A percentile compares a stretch with the other conserved stretches of the same genome.
These are phyloP conservation scores for Ploettnerulaceae sp. DNA, from an alignment of 2,329 filamentous ascomycete species.

Conservation along the genomic window DNA sequence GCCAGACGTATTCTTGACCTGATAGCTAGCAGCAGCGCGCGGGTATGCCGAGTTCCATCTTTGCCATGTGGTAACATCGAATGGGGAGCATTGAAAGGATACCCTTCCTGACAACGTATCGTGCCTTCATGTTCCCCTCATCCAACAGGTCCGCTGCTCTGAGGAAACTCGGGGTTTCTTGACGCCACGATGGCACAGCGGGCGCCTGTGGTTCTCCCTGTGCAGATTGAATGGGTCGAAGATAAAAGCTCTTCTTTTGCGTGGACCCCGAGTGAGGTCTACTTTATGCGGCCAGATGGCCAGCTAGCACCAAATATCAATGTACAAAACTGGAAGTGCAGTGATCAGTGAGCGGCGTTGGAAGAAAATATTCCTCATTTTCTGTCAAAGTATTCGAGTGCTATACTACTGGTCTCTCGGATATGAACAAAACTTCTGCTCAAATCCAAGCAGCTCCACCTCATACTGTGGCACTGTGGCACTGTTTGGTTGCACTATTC, in stretches of 20 bases:
- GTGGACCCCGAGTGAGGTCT: background rate
- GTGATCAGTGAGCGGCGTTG: background rate
- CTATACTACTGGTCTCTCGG: background rate
- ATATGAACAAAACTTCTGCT: background rate
- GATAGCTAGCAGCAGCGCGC: constrained; percentile 21
- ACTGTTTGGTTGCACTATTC: background rate
- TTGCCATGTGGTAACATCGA: constrained; percentile 8
- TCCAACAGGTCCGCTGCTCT: background rate
- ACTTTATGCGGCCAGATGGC: constrained; percentile 4
- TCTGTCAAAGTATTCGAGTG: background rate
- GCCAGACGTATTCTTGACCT: constrained; percentile 6
- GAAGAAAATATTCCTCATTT: background rate
- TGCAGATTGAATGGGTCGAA: background rate
- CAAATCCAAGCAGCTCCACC: background rate
- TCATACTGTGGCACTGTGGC: background rate
- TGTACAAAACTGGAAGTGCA: background rate
- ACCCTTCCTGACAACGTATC: constrained; percentile 8
- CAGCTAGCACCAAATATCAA: background rate
- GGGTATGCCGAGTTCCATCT: constrained; percentile 11
- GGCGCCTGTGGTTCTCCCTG: background rate
- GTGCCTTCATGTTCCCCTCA: constrained; percentile 11
- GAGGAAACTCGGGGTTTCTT: background rate
- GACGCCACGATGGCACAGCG: constrained; percentile 1
- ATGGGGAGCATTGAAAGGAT: constrained; percentile 7
- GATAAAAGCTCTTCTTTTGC: background rate